A percentile compares a stretch with the other conserved stretches of the same genome.
These are phyloP conservation scores for Podospora comata DNA, from an alignment of 495 filamentous ascomycete genomes.

Conservation along the genomic window DNA sequence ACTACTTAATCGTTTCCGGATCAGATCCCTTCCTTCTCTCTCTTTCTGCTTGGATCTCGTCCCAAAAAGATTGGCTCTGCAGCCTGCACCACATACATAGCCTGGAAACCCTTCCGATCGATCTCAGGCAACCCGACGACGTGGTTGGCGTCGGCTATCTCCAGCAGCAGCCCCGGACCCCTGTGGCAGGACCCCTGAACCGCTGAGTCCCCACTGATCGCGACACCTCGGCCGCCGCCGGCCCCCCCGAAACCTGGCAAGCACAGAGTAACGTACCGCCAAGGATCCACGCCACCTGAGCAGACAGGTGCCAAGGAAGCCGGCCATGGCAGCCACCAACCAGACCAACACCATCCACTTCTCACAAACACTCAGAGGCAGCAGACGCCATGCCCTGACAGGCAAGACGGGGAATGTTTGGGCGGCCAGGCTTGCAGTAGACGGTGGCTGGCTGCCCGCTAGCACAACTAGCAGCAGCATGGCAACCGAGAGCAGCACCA, in stretches of 20 bases:
- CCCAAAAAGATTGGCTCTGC: background rate
- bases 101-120: background rate
- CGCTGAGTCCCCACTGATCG: slow-evolving; percentile 5
- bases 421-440: slow-evolving; percentile 4
- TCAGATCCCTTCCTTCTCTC: background rate
- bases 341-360: slow-evolving; percentile 1
- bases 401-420: background rate
- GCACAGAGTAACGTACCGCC: background rate
- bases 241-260: background rate
- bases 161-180: background rate
- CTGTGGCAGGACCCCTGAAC: slow-evolving; percentile 3
- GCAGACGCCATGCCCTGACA: slow-evolving; percentile 3
- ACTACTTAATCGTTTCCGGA: background rate
- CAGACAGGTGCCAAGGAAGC: background rate
- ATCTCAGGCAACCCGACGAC: slow-evolving; percentile 6
- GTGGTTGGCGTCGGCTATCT: slow-evolving; percentile 7
- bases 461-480: slow-evolving; percentile 7
- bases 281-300: slow-evolving; percentile 3
- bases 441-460: slow-evolving; percentile 4
- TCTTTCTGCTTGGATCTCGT: background rate
- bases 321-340: background rate
- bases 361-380: background rate
- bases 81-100: background rate
- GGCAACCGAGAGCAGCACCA: background rate
- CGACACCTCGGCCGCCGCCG: background rate